Evolutionary conservation across 306 rosid species (phyloP).

Genomic region (Herpetospermum pedunculosum): DNA sequence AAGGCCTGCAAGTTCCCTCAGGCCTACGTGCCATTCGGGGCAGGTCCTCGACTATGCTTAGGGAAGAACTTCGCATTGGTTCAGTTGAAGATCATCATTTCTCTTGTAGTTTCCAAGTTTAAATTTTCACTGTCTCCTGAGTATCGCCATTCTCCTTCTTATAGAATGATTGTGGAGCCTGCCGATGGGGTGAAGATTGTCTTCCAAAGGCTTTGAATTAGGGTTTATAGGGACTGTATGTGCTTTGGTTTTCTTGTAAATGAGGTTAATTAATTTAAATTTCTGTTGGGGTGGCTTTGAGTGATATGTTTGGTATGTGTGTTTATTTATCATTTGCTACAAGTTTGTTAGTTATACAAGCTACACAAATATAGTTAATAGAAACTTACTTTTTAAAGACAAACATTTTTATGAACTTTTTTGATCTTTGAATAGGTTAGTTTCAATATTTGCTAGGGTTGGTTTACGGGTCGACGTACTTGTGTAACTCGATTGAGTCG

Average conservation of each 20-base stretch:
- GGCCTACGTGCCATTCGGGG: constrained; percentile 67
- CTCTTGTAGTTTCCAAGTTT: constrained; percentile 40
- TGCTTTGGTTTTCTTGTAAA: background rate
- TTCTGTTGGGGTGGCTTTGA: background rate
- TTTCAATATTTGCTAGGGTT: too few species aligned
- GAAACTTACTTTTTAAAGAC: background rate
- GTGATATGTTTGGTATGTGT: background rate
- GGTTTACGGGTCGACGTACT: too few species aligned
- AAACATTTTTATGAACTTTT: background rate
- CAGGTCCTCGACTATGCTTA: constrained; percentile 63
- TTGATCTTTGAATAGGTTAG: too few species aligned
- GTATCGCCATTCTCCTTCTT: constrained; percentile 63
- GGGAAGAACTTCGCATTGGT: constrained; percentile 84
- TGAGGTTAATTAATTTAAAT: background rate
- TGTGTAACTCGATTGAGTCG: too few species aligned
- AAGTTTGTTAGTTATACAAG: background rate
- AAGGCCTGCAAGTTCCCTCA: constrained; percentile 65
- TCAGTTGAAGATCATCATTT: constrained; percentile 40
- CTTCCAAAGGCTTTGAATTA: constrained; percentile 21
- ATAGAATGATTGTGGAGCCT: constrained; percentile 76
- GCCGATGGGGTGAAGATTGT: constrained; percentile 48
- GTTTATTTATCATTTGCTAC: background rate
- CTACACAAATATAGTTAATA: background rate
- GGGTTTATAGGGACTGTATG: too few species aligned
- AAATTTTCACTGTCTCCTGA: constrained; percentile 53